phyloP scores from a whole-genome alignment of 139 green algal species.

The Eudorina sp. region DNA sequence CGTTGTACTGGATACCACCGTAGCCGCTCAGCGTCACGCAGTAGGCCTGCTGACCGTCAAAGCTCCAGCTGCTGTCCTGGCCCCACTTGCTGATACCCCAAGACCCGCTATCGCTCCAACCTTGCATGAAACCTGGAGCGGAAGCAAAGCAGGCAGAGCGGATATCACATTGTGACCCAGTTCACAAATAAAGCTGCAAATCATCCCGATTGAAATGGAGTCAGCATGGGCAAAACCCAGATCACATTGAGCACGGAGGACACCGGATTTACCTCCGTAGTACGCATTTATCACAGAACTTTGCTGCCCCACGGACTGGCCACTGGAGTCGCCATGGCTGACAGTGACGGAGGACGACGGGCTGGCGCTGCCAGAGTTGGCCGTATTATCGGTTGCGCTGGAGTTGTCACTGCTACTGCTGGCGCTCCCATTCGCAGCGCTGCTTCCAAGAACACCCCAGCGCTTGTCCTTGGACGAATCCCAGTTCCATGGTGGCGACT shows the following conservation, averaged over 20 bases:
- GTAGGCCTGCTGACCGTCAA: constrained; percentile 48
- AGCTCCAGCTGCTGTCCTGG: constrained; percentile 1
- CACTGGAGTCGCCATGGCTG: neutral
- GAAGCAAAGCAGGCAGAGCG: neutral
- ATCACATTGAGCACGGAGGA: no score
- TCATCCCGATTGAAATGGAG: no score
- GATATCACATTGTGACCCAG: no score
- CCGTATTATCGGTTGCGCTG: no score
- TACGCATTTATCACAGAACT: constrained; percentile 30
- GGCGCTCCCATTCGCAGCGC: neutral
- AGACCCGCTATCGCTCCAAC: constrained; percentile 27
- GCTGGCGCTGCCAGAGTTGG: no score
- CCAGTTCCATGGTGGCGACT: constrained; percentile 18
- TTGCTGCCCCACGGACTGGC: constrained; percentile 6
- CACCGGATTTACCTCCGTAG: constrained; percentile 27
- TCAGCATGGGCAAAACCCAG: no score
- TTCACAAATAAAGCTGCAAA: no score
- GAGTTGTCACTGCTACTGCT: constrained; percentile 5
- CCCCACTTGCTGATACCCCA: constrained; percentile 41
- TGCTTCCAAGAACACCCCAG: neutral
- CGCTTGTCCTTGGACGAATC: constrained; percentile 36
- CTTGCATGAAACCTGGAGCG: constrained; percentile 39
- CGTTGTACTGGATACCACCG: constrained; percentile 31
- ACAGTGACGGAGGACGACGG: neutral
- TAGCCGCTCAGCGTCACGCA: constrained; percentile 33